phyloP scores from a whole-genome alignment of 2,329 filamentous ascomycete genomes.

The Capronia americana region DNA sequence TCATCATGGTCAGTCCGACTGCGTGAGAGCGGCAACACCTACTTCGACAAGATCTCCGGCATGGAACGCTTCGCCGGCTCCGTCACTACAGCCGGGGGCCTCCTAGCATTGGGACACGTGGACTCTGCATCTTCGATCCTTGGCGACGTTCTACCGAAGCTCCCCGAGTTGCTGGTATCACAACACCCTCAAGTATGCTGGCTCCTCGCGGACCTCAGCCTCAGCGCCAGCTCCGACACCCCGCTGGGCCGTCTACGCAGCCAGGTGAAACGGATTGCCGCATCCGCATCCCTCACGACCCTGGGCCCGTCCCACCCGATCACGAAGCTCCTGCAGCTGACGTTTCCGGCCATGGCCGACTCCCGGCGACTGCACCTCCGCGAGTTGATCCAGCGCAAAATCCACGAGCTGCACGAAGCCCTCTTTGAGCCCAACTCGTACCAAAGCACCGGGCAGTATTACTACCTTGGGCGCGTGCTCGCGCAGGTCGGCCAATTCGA shows the following conservation, averaged over 20 bases:
- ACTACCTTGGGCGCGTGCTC: conserved; percentile 26
- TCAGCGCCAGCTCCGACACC: conserved; percentile 18
- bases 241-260: conserved; percentile 22
- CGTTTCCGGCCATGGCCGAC: conserved; percentile 4
- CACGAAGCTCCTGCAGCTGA: conserved; percentile 19
- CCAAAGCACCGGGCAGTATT: conserved; percentile 23
- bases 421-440: conserved; percentile 14
- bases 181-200: conserved; percentile 26
- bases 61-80: conserved; percentile 26
- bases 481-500: conserved; percentile 20
- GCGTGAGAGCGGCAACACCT: conserved; percentile 8
- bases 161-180: conserved; percentile 15
- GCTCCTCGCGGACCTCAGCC: conserved; percentile 25
- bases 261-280: conserved; percentile 18
- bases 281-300: conserved; percentile 10
- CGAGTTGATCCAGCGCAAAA: conserved; percentile 26
- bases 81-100: conserved; percentile 23
- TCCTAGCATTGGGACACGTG: conserved; percentile 19
- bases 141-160: conserved; percentile 6
- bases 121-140: conserved; percentile 26
- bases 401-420: conserved; percentile 22
- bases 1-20: conserved; percentile 19
- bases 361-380: conserved; percentile 8
- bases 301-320: conserved; percentile 25
- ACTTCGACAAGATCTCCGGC: conserved; percentile 14